Conservation (phyloP, 352 stramenopile genomes). For the Elongisporangium undulatum region DNA sequence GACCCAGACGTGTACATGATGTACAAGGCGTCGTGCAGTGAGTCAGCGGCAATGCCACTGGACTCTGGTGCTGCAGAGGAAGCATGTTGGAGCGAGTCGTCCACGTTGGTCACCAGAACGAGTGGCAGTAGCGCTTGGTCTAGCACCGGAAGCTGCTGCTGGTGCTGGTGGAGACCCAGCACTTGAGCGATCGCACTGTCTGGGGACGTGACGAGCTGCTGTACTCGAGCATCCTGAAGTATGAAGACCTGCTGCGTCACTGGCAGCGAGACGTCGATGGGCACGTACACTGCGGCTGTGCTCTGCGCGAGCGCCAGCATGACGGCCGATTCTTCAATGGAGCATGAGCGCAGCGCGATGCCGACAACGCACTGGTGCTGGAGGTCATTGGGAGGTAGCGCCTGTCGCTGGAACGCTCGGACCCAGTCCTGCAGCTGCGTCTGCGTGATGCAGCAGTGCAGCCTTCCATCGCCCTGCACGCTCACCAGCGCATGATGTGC, state of each 20-base stretch:
- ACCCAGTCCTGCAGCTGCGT: background rate
- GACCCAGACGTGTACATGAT: conserved; percentile 60
- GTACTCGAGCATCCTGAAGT: conserved; percentile 14
- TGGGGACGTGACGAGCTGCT: conserved; percentile 25
- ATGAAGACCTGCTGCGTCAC: conserved; percentile 21
- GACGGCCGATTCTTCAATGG: conserved; percentile 37
- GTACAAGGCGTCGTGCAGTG: conserved; percentile 22
- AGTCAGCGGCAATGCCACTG: background rate
- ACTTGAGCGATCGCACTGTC: conserved; percentile 9
- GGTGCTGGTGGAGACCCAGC: conserved; percentile 9
- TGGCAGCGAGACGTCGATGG: conserved; percentile 31
- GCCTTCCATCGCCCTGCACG: background rate
- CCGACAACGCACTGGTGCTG: conserved; percentile 13
- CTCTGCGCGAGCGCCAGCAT: conserved; percentile 30
- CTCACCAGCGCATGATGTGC: background rate
- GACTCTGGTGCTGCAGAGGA: background rate
- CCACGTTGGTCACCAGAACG: conserved; percentile 1
- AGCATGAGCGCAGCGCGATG: conserved; percentile 38
- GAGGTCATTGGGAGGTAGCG: background rate
- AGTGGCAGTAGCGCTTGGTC: conserved; percentile 14
- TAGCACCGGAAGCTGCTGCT: background rate
- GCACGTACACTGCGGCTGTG: conserved; percentile 34
- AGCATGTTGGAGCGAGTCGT: background rate
- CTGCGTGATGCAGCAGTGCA: background rate
- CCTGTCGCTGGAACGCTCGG: background rate